These are phyloP conservation scores for Apiospora sp. DNA, from an alignment of 2,329 filamentous ascomycete genomes.

Conservation along the genomic window DNA sequence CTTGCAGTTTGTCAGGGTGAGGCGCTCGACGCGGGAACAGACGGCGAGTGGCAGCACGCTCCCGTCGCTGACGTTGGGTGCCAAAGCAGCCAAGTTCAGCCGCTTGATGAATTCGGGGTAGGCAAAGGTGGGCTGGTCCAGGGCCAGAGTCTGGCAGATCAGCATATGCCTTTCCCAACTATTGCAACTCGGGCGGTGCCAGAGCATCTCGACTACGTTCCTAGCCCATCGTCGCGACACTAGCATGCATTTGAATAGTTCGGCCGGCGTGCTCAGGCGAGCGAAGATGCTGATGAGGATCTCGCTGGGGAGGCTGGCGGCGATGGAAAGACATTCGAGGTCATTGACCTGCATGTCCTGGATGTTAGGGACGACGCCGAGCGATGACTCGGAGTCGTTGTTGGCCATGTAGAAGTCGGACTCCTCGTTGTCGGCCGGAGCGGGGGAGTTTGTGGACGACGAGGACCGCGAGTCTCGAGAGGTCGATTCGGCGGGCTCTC, in stretches of 20 bases:
- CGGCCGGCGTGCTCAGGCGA: slow-evolving; percentile 77
- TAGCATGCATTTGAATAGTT: slow-evolving; percentile 88
- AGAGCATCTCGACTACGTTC: slow-evolving; percentile 91
- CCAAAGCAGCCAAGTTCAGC: slow-evolving; percentile 85
- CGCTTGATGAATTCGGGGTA: slow-evolving; percentile 92
- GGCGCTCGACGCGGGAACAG: slow-evolving; percentile 89
- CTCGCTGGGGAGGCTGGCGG: slow-evolving; percentile 89
- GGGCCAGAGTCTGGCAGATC: slow-evolving; percentile 81
- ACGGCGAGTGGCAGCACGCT: slow-evolving; percentile 82
- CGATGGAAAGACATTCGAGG: slow-evolving; percentile 75
- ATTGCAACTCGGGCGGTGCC: slow-evolving; percentile 92
- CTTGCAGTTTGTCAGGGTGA: slow-evolving; percentile 91
- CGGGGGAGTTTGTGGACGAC: slow-evolving; percentile 78
- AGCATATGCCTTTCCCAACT: slow-evolving; percentile 82
- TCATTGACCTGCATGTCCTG: slow-evolving; percentile 76
- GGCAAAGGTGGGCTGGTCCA: slow-evolving; percentile 80
- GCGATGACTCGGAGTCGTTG: slow-evolving; percentile 93
- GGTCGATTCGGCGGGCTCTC: slow-evolving; percentile 43
- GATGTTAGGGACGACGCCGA: slow-evolving; percentile 77
- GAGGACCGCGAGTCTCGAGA: slow-evolving; percentile 63
- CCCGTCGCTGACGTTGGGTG: slow-evolving; percentile 82
- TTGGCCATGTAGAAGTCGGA: slow-evolving; percentile 90
- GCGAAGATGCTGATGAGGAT: slow-evolving; percentile 93
- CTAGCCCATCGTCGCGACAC: slow-evolving; percentile 94
- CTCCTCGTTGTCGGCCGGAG: slow-evolving; percentile 83